These are phyloP conservation scores for Plenodomus biglobosus DNA, from an alignment of 2,329 filamentous ascomycete species.

Conservation along the genomic window DNA sequence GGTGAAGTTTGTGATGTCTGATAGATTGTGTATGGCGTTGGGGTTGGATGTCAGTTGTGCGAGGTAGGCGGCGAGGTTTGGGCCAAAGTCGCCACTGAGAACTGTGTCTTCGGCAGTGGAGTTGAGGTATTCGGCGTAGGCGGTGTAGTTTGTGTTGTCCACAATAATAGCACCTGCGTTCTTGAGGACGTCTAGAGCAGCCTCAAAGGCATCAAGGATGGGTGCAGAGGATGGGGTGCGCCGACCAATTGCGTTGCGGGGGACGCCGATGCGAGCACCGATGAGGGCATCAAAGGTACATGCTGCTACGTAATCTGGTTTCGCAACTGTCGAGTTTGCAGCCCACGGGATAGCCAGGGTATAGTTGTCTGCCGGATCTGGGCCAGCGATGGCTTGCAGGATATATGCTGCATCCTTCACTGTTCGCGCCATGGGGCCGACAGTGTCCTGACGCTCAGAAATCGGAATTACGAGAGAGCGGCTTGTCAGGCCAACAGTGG, in stretches of 20 bases:
- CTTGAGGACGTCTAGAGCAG: slow-evolving; percentile 55
- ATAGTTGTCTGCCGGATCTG: slow-evolving; percentile 58
- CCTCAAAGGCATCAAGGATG: slow-evolving; percentile 58
- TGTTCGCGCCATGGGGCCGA: slow-evolving; percentile 60
- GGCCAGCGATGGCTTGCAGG: slow-evolving; percentile 60
- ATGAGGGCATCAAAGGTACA: slow-evolving; percentile 56
- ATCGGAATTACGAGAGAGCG: slow-evolving; percentile 67
- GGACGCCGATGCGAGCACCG: slow-evolving; percentile 65
- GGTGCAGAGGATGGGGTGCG: slow-evolving; percentile 35
- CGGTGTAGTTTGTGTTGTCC: slow-evolving; percentile 61
- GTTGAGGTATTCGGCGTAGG: slow-evolving; percentile 49
- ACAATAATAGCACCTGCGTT: slow-evolving; percentile 62
- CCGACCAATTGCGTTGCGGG: slow-evolving; percentile 58
- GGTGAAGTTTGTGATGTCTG: slow-evolving; percentile 59
- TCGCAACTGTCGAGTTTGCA: slow-evolving; percentile 32
- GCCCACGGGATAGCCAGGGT: slow-evolving; percentile 58
- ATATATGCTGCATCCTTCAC: slow-evolving; percentile 62
- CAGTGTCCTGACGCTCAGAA: slow-evolving; percentile 57
- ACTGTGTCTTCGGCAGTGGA: slow-evolving; percentile 50
- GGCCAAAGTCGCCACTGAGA: slow-evolving; percentile 61
- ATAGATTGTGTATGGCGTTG: slow-evolving; percentile 55
- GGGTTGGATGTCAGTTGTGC: slow-evolving; percentile 60
- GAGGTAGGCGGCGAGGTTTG: slow-evolving; percentile 61
- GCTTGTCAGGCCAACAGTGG: slow-evolving; percentile 66
- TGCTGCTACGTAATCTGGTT: slow-evolving; percentile 64